phyloP scores from a whole-genome alignment of 2,329 filamentous ascomycete genomes.

The Byssoonygena ceratinophila region DNA sequence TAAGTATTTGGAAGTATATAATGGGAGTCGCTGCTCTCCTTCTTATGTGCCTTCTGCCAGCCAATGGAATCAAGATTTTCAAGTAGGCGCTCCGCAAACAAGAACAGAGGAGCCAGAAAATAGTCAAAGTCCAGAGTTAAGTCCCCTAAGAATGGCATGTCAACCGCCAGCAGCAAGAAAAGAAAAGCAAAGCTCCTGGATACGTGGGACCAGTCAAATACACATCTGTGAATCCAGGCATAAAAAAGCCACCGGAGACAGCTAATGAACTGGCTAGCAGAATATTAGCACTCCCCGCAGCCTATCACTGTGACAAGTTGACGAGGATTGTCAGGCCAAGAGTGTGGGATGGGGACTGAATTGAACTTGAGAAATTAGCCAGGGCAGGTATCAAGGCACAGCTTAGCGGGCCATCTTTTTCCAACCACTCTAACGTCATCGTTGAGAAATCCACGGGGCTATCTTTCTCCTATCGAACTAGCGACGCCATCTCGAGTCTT shows the following conservation, averaged over 20 bases:
- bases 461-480: too few relatives aligned
- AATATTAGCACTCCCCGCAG: background rate
- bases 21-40: background rate
- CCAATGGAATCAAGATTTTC: background rate
- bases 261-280: background rate
- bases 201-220: constrained; percentile 10
- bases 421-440: background rate
- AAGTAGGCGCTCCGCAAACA: background rate
- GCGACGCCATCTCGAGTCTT: background rate
- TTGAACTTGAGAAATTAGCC: background rate
- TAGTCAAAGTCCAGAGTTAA: background rate
- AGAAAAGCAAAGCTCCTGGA: background rate
- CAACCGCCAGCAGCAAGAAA: background rate
- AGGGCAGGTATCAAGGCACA: background rate
- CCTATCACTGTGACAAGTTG: constrained; percentile 4
- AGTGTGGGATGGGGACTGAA: background rate
- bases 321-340: constrained; percentile 2
- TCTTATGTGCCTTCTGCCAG: background rate
- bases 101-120: background rate
- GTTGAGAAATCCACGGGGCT: too few relatives aligned
- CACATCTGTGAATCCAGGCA: background rate
- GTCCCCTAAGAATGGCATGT: background rate
- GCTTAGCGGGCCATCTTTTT: too few relatives aligned
- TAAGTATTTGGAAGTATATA: background rate
- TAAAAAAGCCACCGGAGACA: constrained; percentile 5